Conservation (phyloP, 768 basidiomycete genomes). For the Coprinopsis marcescibilis region DNA sequence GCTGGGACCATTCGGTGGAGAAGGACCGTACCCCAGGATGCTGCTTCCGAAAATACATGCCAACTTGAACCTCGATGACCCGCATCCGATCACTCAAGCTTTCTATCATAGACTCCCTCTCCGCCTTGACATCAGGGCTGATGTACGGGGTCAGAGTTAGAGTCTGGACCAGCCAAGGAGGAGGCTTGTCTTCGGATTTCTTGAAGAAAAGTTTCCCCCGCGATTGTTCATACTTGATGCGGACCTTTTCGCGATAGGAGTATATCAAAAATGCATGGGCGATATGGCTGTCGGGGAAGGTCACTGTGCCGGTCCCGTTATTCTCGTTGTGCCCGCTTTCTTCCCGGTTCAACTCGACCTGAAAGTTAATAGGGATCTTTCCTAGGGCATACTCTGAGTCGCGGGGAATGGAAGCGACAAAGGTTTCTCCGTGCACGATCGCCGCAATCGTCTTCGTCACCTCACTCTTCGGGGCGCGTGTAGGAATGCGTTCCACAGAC, state of each 20-base stretch:
- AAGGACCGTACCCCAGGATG: conserved; percentile 41
- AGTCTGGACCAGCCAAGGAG: conserved; percentile 19
- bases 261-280: not conserved
- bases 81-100: conserved; percentile 44
- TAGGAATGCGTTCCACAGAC: not conserved
- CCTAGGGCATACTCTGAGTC: not conserved
- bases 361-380: not conserved
- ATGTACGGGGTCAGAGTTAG: conserved; percentile 52
- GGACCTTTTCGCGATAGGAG: not conserved
- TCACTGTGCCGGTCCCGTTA: not conserved
- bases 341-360: not conserved
- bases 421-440: not conserved
- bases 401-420: not conserved
- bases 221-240: not conserved
- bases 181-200: no score
- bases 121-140: conserved; percentile 46
- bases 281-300: not conserved
- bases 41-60: conserved; percentile 39
- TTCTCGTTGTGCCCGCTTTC: not conserved
- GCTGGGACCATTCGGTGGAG: conserved; percentile 63
- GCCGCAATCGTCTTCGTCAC: conserved; percentile 1
- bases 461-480: not conserved
- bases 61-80: conserved; percentile 61
- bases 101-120: conserved; percentile 36
- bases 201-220: not conserved